Evolutionary conservation across 345 rosid species (phyloP), one percentile per base, ranked within the genome.

Genomic region (Limnanthes douglasii): DNA sequence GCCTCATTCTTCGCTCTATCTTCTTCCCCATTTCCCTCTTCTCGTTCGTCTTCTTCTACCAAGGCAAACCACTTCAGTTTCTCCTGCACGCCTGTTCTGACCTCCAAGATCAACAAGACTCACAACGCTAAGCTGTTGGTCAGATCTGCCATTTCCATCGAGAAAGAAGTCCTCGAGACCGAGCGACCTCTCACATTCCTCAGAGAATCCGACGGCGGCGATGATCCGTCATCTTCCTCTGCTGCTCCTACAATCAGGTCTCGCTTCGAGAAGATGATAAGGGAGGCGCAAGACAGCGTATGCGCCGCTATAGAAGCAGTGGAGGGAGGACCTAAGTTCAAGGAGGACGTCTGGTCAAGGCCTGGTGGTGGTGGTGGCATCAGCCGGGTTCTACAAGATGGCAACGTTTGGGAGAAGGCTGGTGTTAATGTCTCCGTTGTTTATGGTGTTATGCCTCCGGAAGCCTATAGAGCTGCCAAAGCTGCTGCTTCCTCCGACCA

Each of bases 301-400:
- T 88, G 97, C 39, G 56, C 33, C 15, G 90, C 84, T 14, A 59
- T 88, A 12, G 86, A 83, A 71, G 69, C 46, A n/a, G 68, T 50
- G 0, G 94, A 83, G 17, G 50, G 53, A 10, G 77, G 59, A 0
- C 75, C 73, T 11, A 83, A 72, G 49, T 88, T 88, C 49, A 79
- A 70, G 70, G 97, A 88, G 72, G 97, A 88, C 39, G 92, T 81
- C 5, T 90, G 98, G 98, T 79, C 93, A 0, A 66, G 98, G 49
- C 92, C 95, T 0, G 98, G 95, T 5, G 98, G 98, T 2, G 98
- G 98, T 0, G 98, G 98, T 1, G 98, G 98, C n/a, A 84, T 90
- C 43, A 90, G 98, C 38, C 65, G 95, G 25, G 95, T 84, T 6
- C 60, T 90, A 45, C 95, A 90, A 26, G 92, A 90, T 15, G 95